Evolutionary conservation across 83 land plant genomes (phyloP), one percentile per base, ranked within the genome.

Genomic region (Isoetes engelmannii): DNA sequence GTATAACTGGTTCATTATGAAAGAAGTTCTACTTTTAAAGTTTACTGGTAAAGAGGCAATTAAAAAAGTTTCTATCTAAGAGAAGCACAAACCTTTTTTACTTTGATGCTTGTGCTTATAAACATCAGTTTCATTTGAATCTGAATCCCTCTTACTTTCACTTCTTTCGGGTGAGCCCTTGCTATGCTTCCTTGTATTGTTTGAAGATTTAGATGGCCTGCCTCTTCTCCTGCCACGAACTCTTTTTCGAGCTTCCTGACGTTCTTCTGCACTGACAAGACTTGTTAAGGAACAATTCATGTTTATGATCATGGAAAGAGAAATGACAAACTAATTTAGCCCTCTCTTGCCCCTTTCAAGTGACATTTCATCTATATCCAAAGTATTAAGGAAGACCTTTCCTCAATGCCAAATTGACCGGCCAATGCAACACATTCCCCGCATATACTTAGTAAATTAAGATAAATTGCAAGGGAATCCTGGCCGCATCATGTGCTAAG

Each of bases 151-250:
- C 15, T 15, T 15, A 21, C 6, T 7, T 58, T 58, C 15, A 58
- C 15, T 50, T 13, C 53, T 8, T 13, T 50, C 53, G 13, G 13
- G 15, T 5, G 20, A 6, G 15, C 20, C 15, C 15, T 58, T 15
- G 20, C 61, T 6, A 15, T 21, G 15, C 20, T 58, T 58, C 20
- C 61, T 58, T 21, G 7, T 21, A 21, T 15, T 15, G 61, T n/a
- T n/a, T n/a, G n/a, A n/a, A n/a, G n/a, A n/a, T n/a, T n/a, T n/a
- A n/a, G n/a, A n/a, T n/a, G n/a, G 61, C 61, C 61, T 58, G 13
- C 61, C 61, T 58, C 61, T 58, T 58, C 20, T 58, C 61, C 20
- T 58, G 12, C 20, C 12, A 58, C 61, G 61, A 15, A 58, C 20
- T 6, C 61, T 15, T 58, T 15, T 50, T 50, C 10, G 53, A 50